phyloP scores from a whole-genome alignment of 2,329 filamentous ascomycete genomes.

The Beauveria sp. region DNA sequence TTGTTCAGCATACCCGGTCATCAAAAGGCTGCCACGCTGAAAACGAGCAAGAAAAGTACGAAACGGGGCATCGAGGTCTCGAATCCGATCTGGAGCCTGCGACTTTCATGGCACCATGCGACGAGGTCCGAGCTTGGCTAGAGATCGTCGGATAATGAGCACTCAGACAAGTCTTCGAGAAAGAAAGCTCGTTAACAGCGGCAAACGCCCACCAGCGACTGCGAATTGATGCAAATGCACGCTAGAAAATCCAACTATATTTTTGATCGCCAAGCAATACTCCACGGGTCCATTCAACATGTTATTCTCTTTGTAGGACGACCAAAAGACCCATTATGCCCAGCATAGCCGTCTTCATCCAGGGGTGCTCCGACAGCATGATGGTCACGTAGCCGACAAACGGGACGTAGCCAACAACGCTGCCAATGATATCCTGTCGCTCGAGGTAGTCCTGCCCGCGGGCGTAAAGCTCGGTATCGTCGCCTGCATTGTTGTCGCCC shows the following conservation, averaged over 20 bases:
- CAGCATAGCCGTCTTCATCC: slow-evolving; percentile 92
- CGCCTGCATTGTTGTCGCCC: slow-evolving; percentile 90
- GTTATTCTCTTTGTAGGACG: slow-evolving; percentile 78
- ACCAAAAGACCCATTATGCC: slow-evolving; percentile 93
- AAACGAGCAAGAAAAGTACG: too few relatives aligned
- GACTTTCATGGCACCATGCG: too few relatives aligned
- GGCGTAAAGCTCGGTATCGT: slow-evolving; percentile 86
- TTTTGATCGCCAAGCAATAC: not conserved
- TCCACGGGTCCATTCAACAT: not conserved
- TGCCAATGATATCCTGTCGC: slow-evolving; percentile 86
- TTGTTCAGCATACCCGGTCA: too few relatives aligned
- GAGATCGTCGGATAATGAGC: too few relatives aligned
- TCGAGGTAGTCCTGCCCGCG: slow-evolving; percentile 79
- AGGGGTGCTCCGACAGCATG: slow-evolving; percentile 87
- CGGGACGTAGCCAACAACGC: slow-evolving; percentile 83
- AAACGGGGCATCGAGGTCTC: too few relatives aligned
- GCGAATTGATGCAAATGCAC: not conserved
- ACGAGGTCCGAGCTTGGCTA: too few relatives aligned
- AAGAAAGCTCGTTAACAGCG: too few relatives aligned
- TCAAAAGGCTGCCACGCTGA: too few relatives aligned
- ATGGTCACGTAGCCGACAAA: slow-evolving; percentile 98
- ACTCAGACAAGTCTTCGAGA: too few relatives aligned
- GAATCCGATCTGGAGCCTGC: too few relatives aligned
- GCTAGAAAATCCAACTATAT: not conserved
- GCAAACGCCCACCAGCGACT: too few relatives aligned